Percentiles rank a stretch among this genome's conserved stretches.
Conservation (phyloP, 2,329 filamentous ascomycete species). For the Drechslera avenae region DNA sequence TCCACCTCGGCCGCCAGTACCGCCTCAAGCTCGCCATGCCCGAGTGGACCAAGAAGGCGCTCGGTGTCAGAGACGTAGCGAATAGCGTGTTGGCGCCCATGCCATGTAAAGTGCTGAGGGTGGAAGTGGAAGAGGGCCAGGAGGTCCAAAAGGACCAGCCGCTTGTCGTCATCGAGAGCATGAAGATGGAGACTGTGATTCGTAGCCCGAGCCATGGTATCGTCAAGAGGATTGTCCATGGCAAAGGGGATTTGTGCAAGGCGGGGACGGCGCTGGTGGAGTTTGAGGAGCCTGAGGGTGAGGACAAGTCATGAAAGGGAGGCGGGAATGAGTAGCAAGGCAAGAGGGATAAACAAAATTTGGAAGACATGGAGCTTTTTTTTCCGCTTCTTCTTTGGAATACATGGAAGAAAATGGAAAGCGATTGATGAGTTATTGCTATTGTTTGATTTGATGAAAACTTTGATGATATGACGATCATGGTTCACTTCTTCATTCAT, state of each 20-base stretch:
- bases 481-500: no score
- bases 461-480: no score
- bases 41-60: constrained; percentile 83
- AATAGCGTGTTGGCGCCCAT: constrained; percentile 91
- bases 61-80: constrained; percentile 78
- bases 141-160: constrained; percentile 82
- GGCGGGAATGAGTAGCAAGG: no score
- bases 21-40: constrained; percentile 64
- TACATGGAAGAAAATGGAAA: no score
- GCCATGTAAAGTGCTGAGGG: constrained; percentile 94
- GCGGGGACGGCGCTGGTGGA: constrained; percentile 52
- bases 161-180: constrained; percentile 70
- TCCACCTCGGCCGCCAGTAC: constrained; percentile 69
- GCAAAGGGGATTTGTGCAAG: constrained; percentile 52
- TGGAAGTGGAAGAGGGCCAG: constrained; percentile 84
- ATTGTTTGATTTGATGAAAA: no score
- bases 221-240: constrained; percentile 56
- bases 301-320: neutral
- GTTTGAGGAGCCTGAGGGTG: constrained; percentile 28
- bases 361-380: no score
- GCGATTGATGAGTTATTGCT: no score
- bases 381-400: no score
- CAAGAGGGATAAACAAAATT: no score
- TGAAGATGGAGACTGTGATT: constrained; percentile 64
- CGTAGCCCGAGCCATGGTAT: constrained; percentile 55